Evolutionary conservation across 345 rosid species (phyloP), one percentile per base, ranked within the genome.

Genomic region (Barbarea vulgaris): DNA sequence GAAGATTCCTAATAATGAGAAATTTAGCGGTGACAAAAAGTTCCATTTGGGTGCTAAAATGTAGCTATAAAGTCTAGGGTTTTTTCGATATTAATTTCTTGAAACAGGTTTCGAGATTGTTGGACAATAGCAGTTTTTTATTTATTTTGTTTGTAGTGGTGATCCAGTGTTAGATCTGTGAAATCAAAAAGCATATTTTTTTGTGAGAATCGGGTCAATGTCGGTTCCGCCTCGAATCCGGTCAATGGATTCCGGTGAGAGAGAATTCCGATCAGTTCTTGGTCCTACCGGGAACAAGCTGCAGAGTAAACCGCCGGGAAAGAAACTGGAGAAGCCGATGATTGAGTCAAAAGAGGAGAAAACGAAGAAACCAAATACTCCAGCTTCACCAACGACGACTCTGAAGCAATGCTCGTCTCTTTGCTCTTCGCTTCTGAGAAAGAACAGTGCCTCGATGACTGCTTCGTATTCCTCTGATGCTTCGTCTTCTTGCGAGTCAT

Each of bases 391-490:
- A 3, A 61, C 72, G 70, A 64, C 82, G 52, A 65, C 83, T 56
- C 14, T 79, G 59, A 79, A 74, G 55, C 85, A 72, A 64, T 79
- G 82, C 72, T 42, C 75, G 63, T 64, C 81, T 42, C 63, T 77
- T 22, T 79, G 83, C 37, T 66, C 83, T 17, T 82, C 86, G 39
- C 52, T 80, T 76, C 47, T 86, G 70, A 82, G 80, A 72, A 64
- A 55, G 47, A 77, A 78, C 68, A 86, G 75, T 64, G 77, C 80
- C 2, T 82, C 88, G 1, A 81, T 80, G 88, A 74, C 83, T 66
- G 86, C 87, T 69, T 91, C 97, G 14, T 91, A 87, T 39, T 89
- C 93, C 17, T 91, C 97, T 19, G 96, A 91, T 72, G 97, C 97
- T 2, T 87, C 90, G 0, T 91, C 97, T 7, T 80, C 96, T 10